Percentiles rank a stretch among this genome's conserved stretches.
These are phyloP conservation scores for Suillus brevipes DNA, from an alignment of 768 basidiomycete genomes.

Conservation along the genomic window DNA sequence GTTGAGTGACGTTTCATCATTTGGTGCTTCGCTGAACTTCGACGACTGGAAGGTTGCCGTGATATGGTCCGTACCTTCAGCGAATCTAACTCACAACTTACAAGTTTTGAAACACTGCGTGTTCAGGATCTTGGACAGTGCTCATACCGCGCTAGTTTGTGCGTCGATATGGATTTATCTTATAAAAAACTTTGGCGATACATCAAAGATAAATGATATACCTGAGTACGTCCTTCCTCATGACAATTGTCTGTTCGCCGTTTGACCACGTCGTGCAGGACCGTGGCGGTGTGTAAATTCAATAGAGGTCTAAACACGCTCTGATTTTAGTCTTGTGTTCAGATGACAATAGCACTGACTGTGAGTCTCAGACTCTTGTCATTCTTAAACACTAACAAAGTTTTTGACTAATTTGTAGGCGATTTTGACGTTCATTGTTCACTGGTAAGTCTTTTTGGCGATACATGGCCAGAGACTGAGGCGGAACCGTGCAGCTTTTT, in stretches of 20 bases:
- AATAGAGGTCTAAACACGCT: not conserved
- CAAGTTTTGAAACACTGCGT: not conserved
- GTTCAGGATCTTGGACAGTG: conserved; percentile 35
- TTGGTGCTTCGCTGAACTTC: not conserved
- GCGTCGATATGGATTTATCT: conserved; percentile 45
- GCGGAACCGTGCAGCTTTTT: conserved; percentile 31
- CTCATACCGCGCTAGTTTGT: conserved; percentile 43
- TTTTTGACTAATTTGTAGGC: conserved; percentile 37
- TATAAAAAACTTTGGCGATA: conserved; percentile 44
- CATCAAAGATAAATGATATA: conserved; percentile 40
- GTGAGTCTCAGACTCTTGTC: conserved; percentile 15
- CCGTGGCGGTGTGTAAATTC: conserved; percentile 26
- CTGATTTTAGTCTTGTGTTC: not conserved
- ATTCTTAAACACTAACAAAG: not conserved
- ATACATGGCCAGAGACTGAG: not conserved
- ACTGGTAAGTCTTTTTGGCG: conserved; percentile 38
- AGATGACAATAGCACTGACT: conserved; percentile 36
- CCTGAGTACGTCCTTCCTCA: conserved; percentile 38
- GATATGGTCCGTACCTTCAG: conserved; percentile 23
- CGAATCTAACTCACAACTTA: not conserved
- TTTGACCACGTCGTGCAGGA: conserved; percentile 13
- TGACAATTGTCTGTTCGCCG: not conserved
- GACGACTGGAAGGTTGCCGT: conserved; percentile 21
- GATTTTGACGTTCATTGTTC: conserved; percentile 49
- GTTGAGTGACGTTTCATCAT: conserved; percentile 14